Percentiles rank a stretch among this genome's conserved stretches.
Evolutionary conservation across 352 stramenopile species (phyloP).

Genomic region (Globisporangium canariense): DNA sequence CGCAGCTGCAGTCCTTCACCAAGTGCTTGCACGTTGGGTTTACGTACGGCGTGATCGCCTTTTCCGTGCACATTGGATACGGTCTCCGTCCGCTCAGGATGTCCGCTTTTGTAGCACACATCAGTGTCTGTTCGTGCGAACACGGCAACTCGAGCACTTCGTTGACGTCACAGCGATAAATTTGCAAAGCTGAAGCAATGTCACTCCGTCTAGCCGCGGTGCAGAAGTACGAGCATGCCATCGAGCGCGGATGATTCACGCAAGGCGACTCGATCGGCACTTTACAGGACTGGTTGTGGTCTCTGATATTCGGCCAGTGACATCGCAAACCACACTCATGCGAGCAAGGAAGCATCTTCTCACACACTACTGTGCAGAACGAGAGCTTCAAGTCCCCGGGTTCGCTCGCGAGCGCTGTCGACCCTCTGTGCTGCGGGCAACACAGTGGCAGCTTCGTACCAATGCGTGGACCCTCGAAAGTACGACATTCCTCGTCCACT

Average conservation of each 20-base stretch:
- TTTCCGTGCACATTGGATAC: conserved; percentile 58
- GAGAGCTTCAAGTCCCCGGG: conserved; percentile 54
- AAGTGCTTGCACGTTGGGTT: conserved; percentile 74
- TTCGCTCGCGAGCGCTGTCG: conserved; percentile 25
- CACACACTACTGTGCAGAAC: conserved; percentile 78
- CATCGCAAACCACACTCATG: conserved; percentile 69
- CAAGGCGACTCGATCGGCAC: conserved; percentile 69
- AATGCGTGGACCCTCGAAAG: conserved; percentile 44
- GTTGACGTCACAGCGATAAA: conserved; percentile 52
- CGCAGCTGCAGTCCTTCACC: conserved; percentile 48
- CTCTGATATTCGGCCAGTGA: conserved; percentile 54
- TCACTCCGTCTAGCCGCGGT: conserved; percentile 11
- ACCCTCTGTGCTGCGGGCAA: conserved; percentile 64
- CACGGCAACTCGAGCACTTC: conserved; percentile 67
- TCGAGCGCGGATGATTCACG: conserved; percentile 36
- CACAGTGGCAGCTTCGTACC: conserved; percentile 69
- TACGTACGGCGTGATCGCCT: conserved; percentile 56
- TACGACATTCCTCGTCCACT: conserved; percentile 23
- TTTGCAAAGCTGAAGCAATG: conserved; percentile 39
- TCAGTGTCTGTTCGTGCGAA: conserved; percentile 49
- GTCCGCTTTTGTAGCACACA: conserved; percentile 41
- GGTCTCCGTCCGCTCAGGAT: conserved; percentile 26
- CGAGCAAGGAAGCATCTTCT: conserved; percentile 46
- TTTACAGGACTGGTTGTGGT: conserved; percentile 58
- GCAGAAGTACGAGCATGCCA: conserved; percentile 58